Evolutionary conservation across 192 early-diverging fungal genomes (phyloP).

Genomic region (Thoreauomyces humboldtii): DNA sequence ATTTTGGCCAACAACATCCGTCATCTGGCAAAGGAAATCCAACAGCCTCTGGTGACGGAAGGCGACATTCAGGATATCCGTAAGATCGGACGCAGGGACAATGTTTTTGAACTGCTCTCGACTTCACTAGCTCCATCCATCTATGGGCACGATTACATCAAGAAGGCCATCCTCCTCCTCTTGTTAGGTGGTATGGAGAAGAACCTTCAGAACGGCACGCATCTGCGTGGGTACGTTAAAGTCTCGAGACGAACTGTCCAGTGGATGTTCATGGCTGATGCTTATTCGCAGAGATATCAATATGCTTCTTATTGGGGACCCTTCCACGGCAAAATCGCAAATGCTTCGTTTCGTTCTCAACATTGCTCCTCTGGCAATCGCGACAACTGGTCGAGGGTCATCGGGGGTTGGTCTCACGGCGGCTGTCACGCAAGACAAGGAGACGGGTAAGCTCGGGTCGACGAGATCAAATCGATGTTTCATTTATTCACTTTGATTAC

Average conservation of each 20-base stretch:
- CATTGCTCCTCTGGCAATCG: conserved; percentile 92
- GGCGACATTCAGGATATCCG: conserved; percentile 85
- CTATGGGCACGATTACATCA: conserved; percentile 64
- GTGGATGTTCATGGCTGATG: not conserved
- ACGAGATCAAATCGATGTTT: not conserved
- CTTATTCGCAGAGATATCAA: conserved; percentile 81
- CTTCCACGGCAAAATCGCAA: conserved; percentile 99
- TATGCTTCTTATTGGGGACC: conserved; percentile 97
- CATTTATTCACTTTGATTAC: not conserved
- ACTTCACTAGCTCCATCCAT: conserved; percentile 82
- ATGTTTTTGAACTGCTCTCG: conserved; percentile 79
- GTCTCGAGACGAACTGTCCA: not conserved
- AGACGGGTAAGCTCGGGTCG: conserved; percentile 54
- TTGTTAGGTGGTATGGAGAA: conserved; percentile 90
- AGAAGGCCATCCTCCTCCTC: conserved; percentile 76
- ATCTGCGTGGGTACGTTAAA: conserved; percentile 76
- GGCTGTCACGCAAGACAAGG: conserved; percentile 91
- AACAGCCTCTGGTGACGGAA: conserved; percentile 71
- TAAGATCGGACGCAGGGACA: conserved; percentile 63
- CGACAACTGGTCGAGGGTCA: conserved; percentile 94
- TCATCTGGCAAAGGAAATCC: conserved; percentile 69
- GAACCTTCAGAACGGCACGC: conserved; percentile 91
- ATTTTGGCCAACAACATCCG: conserved; percentile 85
- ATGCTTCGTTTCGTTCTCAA: conserved; percentile 93
- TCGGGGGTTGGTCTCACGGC: conserved; percentile 98